These are phyloP conservation scores for Rhodotorula sphaerocarpa DNA, from an alignment of 768 basidiomycete species.

Conservation along the genomic window DNA sequence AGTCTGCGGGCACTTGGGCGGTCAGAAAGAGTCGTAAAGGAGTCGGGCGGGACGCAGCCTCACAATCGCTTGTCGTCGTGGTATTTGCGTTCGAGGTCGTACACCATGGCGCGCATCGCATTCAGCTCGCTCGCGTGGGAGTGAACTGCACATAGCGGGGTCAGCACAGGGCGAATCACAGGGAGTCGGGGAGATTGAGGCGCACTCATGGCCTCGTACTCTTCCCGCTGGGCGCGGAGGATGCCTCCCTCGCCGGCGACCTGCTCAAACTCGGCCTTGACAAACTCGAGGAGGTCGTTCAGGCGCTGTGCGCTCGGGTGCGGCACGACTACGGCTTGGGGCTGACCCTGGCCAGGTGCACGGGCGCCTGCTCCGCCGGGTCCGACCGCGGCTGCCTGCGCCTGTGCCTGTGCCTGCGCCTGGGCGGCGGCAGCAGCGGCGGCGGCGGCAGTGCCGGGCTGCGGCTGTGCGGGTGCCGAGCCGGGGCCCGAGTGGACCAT, in stretches of 20 bases:
- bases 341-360: background rate
- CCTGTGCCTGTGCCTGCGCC: background rate
- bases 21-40: background rate
- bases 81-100: slow-evolving; percentile 84
- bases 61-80: slow-evolving; percentile 49
- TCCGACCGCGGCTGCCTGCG: background rate
- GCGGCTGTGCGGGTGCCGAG: too few species aligned
- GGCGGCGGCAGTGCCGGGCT: background rate
- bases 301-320: slow-evolving; percentile 32
- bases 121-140: slow-evolving; percentile 80
- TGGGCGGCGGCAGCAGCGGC: background rate
- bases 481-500: background rate
- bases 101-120: slow-evolving; percentile 77
- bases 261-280: slow-evolving; percentile 75
- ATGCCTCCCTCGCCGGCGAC: slow-evolving; percentile 60
- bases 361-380: background rate
- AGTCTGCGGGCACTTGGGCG: slow-evolving; percentile 3
- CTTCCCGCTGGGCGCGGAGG: slow-evolving; percentile 71
- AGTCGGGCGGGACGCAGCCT: background rate
- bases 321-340: slow-evolving; percentile 1
- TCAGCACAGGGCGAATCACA: background rate
- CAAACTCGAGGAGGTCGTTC: slow-evolving; percentile 64
- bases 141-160: slow-evolving; percentile 40
- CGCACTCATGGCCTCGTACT: slow-evolving; percentile 80
- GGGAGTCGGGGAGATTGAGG: background rate